Conservation (phyloP, 139 green algal species). For the Coccomyxa sp. region DNA sequence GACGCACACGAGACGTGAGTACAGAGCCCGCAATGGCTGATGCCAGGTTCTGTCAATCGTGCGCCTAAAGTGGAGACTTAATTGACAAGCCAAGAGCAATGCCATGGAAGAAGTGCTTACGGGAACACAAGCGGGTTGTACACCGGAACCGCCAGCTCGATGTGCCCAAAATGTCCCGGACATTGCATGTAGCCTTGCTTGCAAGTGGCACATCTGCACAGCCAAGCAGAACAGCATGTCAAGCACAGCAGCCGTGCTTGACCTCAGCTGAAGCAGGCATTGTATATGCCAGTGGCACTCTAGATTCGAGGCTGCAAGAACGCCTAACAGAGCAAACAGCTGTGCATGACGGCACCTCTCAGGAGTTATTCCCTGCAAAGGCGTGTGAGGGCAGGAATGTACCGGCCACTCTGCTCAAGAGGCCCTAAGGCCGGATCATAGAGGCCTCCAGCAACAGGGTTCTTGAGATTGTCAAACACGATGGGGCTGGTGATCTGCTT, state of each 20-base stretch:
- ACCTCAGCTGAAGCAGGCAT: neutral
- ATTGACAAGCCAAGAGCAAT: neutral
- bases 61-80: neutral
- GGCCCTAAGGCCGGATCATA: slow-evolving; percentile 91
- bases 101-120: slow-evolving; percentile 27
- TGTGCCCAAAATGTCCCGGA: slow-evolving; percentile 96
- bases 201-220: slow-evolving; percentile 84
- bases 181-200: slow-evolving; percentile 65
- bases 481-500: slow-evolving; percentile 78
- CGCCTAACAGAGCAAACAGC: neutral
- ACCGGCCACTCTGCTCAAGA: slow-evolving; percentile 61
- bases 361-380: neutral
- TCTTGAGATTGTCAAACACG: slow-evolving; percentile 79
- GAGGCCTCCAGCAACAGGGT: slow-evolving; percentile 74
- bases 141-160: slow-evolving; percentile 93
- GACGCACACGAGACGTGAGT: neutral
- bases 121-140: slow-evolving; percentile 96
- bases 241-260: neutral
- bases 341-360: neutral
- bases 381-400: neutral
- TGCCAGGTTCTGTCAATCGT: neutral
- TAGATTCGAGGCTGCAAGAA: neutral
- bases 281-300: neutral
- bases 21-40: neutral
- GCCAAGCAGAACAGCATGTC: neutral